phyloP scores from a whole-genome alignment of 2,329 filamentous ascomycete species.

The Diaporthe vaccinii region DNA sequence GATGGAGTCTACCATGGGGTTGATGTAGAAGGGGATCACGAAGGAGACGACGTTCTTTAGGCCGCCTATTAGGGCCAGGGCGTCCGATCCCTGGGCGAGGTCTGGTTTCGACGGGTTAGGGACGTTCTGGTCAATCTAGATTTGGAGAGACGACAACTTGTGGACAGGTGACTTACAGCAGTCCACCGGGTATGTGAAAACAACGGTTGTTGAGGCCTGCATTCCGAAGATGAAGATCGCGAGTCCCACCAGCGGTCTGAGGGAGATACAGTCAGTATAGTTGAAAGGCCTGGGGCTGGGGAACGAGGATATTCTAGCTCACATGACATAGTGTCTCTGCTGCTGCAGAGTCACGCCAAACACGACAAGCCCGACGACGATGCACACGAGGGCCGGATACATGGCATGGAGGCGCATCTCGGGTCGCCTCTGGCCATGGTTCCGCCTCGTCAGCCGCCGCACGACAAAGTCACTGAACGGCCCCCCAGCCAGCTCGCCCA shows the following conservation, averaged over 20 bases:
- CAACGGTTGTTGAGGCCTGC: neutral
- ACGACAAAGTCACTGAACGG: neutral
- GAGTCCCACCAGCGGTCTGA: neutral
- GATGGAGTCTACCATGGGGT: neutral
- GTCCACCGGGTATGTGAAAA: neutral
- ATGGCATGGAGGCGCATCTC: constrained; percentile 3
- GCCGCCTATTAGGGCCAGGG: neutral
- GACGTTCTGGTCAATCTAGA: neutral
- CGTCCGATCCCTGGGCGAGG: neutral
- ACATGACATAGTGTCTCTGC: neutral
- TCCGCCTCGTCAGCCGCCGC: neutral
- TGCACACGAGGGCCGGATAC: neutral
- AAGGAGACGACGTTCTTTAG: constrained; percentile 19
- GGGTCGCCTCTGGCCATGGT: neutral
- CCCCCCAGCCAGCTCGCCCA: neutral
- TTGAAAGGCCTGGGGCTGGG: neutral
- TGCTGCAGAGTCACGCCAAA: constrained; percentile 2
- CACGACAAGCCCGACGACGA: neutral
- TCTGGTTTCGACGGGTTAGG: neutral
- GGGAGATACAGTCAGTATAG: neutral
- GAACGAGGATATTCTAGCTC: neutral
- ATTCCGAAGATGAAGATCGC: neutral
- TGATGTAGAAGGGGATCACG: neutral
- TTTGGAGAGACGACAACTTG: neutral
- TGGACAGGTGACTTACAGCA: neutral